A percentile compares a stretch with the other conserved stretches of the same genome.
phyloP scores from a whole-genome alignment of 768 basidiomycete species.

The Mycena epipterygia region DNA sequence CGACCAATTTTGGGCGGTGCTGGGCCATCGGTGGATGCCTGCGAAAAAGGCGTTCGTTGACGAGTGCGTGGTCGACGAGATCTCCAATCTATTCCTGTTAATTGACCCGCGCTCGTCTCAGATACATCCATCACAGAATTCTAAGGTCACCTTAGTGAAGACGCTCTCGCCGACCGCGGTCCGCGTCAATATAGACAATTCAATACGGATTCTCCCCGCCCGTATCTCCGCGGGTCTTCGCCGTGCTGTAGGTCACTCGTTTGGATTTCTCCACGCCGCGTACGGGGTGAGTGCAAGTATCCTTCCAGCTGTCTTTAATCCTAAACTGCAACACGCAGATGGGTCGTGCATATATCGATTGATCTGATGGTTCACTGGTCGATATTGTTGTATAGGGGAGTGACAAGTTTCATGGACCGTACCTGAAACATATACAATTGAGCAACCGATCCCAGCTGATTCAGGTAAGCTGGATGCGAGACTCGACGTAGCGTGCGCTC shows the following conservation, averaged over 20 bases:
- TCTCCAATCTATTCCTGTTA: too few relatives aligned
- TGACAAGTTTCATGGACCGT: constrained; percentile 15
- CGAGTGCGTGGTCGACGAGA: constrained; percentile 19
- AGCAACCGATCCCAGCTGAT: neutral
- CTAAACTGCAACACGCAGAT: neutral
- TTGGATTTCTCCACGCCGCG: constrained; percentile 3
- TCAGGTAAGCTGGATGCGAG: neutral
- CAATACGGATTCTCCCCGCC: constrained; percentile 3
- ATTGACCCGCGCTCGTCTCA: too few relatives aligned
- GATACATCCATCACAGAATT: constrained; percentile 16
- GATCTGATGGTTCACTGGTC: neutral
- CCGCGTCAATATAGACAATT: constrained; percentile 12
- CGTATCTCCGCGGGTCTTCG: constrained; percentile 13
- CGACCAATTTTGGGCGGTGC: constrained; percentile 14
- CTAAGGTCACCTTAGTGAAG: constrained; percentile 10
- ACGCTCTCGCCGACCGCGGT: constrained; percentile 10
- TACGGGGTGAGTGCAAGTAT: neutral
- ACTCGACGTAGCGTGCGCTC: neutral
- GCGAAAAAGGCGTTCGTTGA: constrained; percentile 21
- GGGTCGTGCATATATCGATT: constrained; percentile 12
- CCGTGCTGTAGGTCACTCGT: constrained; percentile 12
- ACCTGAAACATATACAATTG: neutral
- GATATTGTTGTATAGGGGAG: neutral
- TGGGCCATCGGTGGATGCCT: constrained; percentile 13
- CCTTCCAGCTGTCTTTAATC: neutral